These are phyloP conservation scores for Pseudonectria foliicola DNA, from an alignment of 2,329 filamentous ascomycete genomes.

Conservation along the genomic window DNA sequence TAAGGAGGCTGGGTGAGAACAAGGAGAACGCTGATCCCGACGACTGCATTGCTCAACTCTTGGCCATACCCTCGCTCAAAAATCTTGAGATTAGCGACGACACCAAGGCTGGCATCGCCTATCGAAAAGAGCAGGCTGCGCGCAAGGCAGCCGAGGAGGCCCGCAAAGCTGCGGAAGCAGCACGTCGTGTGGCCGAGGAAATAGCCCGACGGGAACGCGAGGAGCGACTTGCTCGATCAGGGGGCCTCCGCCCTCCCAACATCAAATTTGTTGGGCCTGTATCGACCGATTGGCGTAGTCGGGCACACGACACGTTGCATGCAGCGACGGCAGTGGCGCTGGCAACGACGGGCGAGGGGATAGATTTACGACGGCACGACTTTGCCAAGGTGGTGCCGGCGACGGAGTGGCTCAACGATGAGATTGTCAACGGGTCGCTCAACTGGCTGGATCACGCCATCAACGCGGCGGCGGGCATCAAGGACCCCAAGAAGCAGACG, in stretches of 20 bases:
- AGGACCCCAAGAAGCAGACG: slow-evolving; percentile 35
- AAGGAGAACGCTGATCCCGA: slow-evolving; percentile 6
- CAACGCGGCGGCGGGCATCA: slow-evolving; percentile 49
- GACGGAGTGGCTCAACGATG: slow-evolving; percentile 67
- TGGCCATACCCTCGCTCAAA: slow-evolving; percentile 20
- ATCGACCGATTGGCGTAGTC: slow-evolving; percentile 20
- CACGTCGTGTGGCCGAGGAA: slow-evolving; percentile 16
- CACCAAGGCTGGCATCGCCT: slow-evolving; percentile 18
- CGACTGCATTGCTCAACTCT: slow-evolving; percentile 18
- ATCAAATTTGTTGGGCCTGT: slow-evolving; percentile 22
- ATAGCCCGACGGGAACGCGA: slow-evolving; percentile 17
- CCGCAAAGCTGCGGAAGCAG: slow-evolving; percentile 19
- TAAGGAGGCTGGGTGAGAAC: not conserved
- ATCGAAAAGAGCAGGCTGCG: slow-evolving; percentile 17
- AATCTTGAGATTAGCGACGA: slow-evolving; percentile 23
- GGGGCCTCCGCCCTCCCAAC: slow-evolving; percentile 24
- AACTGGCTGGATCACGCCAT: slow-evolving; percentile 51
- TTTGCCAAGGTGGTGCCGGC: slow-evolving; percentile 54
- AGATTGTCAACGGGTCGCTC: slow-evolving; percentile 63
- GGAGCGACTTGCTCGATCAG: slow-evolving; percentile 23
- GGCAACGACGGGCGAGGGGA: slow-evolving; percentile 41
- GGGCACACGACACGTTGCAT: slow-evolving; percentile 26
- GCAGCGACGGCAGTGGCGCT: slow-evolving; percentile 29
- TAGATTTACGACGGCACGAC: slow-evolving; percentile 47
- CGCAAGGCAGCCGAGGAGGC: slow-evolving; percentile 21